Evolutionary conservation across 495 filamentous ascomycete genomes (phyloP).

Genomic region (Aspergillus campestris): DNA sequence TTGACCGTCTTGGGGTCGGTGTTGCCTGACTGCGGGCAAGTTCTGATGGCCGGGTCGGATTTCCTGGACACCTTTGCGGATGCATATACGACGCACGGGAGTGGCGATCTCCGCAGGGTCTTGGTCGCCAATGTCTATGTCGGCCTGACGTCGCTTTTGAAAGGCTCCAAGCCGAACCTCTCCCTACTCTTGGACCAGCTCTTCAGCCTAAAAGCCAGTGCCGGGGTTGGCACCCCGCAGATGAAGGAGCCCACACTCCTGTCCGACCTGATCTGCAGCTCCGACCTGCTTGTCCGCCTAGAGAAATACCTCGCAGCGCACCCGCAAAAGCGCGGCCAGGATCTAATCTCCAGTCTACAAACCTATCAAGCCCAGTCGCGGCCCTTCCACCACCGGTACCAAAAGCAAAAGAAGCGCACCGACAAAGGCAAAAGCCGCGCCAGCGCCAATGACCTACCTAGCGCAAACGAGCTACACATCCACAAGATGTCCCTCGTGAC

Average conservation of each 20-base stretch:
- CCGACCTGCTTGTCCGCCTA: constrained; percentile 27
- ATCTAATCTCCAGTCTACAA: constrained; percentile 30
- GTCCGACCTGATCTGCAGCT: constrained; percentile 37
- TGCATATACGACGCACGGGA: constrained; percentile 50
- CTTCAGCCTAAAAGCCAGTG: constrained; percentile 65
- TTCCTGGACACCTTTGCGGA: constrained; percentile 67
- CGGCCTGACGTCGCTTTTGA: constrained; percentile 57
- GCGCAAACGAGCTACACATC: constrained; percentile 53
- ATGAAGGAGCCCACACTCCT: constrained; percentile 34
- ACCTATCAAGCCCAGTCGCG: constrained; percentile 40
- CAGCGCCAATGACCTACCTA: constrained; percentile 29
- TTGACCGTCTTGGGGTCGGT: constrained; percentile 33
- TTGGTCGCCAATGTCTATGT: constrained; percentile 66
- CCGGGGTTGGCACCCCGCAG: constrained; percentile 42
- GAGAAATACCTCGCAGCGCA: constrained; percentile 50
- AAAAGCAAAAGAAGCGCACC: constrained; percentile 45
- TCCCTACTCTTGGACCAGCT: constrained; percentile 72
- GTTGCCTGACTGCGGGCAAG: constrained; percentile 33
- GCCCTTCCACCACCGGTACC: constrained; percentile 45
- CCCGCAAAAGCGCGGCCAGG: constrained; percentile 37
- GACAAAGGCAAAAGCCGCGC: constrained; percentile 64
- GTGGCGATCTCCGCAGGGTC: constrained; percentile 48
- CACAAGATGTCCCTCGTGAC: constrained; percentile 77
- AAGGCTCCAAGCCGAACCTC: constrained; percentile 55
- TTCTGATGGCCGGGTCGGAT: constrained; percentile 75